phyloP scores from a whole-genome alignment of 768 basidiomycete genomes.

The Hypsizygus marmoreus region DNA sequence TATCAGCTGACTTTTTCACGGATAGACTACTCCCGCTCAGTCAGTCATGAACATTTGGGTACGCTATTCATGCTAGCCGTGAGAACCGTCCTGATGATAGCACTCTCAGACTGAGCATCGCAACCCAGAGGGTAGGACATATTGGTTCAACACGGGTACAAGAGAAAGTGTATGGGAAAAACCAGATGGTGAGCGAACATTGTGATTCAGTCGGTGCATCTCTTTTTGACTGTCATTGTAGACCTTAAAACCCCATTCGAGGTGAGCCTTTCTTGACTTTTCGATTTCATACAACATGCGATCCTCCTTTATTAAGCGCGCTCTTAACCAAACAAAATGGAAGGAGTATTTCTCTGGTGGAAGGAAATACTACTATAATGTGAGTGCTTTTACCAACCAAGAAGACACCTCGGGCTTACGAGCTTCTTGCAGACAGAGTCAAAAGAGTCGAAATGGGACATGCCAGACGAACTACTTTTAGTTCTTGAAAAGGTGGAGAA shows the following conservation, averaged over 20 bases:
- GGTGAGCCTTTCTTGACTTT: constrained; percentile 41
- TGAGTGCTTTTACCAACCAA: constrained; percentile 30
- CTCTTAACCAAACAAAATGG: constrained; percentile 90
- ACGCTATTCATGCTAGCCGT: constrained; percentile 12
- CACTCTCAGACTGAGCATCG: constrained; percentile 81
- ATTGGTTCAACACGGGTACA: constrained; percentile 92
- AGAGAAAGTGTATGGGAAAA: constrained; percentile 98
- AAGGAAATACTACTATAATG: constrained; percentile 89
- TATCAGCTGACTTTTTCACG: constrained; percentile 3
- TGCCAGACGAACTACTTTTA: constrained; percentile 90
- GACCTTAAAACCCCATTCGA: constrained; percentile 93
- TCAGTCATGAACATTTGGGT: constrained; percentile 37
- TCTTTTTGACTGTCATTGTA: constrained; percentile 26
- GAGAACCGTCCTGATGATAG: constrained; percentile 1
- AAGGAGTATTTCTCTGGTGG: constrained; percentile 95
- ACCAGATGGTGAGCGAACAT: constrained; percentile 70
- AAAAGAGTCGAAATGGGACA: constrained; percentile 97
- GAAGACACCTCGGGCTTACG: constrained; percentile 4
- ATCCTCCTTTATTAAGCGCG: constrained; percentile 53
- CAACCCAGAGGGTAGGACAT: constrained; percentile 95
- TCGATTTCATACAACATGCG: constrained; percentile 11
- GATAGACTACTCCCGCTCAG: constrained; percentile 13
- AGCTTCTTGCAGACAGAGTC: constrained; percentile 61
- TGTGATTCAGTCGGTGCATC: neutral
- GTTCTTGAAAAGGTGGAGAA: constrained; percentile 85